These are phyloP conservation scores for Diaporthe sp. DNA, from an alignment of 2,329 filamentous ascomycete genomes.

Conservation along the genomic window DNA sequence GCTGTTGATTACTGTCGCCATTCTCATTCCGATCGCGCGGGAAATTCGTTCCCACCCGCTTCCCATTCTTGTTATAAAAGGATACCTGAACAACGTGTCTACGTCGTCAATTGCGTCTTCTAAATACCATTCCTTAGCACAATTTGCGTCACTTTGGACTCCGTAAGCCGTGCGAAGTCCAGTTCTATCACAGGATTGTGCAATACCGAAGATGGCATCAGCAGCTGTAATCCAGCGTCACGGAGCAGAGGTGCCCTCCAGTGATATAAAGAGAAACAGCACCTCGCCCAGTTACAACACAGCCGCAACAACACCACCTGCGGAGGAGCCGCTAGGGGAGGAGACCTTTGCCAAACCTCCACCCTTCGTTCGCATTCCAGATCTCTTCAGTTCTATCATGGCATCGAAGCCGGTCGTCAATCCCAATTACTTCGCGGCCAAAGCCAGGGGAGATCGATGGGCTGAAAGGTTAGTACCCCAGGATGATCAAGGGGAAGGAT, in stretches of 20 bases:
- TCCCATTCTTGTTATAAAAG: neutral
- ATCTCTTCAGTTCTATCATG: neutral
- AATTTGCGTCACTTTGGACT: neutral
- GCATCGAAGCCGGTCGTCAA: neutral
- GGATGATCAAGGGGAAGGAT: neutral
- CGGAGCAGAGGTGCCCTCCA: neutral
- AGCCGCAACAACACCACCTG: neutral
- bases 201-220: neutral
- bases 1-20: neutral
- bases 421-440: neutral
- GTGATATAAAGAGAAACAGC: neutral
- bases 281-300: neutral
- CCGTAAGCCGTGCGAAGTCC: neutral
- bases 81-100: neutral
- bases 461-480: neutral
- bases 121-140: neutral
- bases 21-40: neutral
- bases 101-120: neutral
- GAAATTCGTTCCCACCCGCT: neutral
- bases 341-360: neutral
- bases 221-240: neutral
- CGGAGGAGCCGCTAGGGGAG: neutral
- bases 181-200: neutral
- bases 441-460: constrained; percentile 6
- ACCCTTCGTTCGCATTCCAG: neutral